Evolutionary conservation across 192 early-diverging fungal genomes (phyloP), one percentile per base, ranked within the genome.

Genomic region (Entrophospora sp.): DNA sequence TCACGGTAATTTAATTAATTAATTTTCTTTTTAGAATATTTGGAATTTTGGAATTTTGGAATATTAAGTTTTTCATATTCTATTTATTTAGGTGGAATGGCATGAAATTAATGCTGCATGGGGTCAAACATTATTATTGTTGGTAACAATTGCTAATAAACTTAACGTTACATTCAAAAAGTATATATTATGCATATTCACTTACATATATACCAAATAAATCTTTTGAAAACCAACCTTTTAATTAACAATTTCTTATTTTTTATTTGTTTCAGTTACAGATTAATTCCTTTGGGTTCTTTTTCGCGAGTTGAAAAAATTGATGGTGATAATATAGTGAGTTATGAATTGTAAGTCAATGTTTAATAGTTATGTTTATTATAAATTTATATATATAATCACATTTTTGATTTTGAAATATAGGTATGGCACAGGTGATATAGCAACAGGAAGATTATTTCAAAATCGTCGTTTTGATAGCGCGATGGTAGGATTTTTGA

Each of bases 81-180:
- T 10, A 30, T 45, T 64, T 35, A 0, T 5, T 20, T 64, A 86
- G 81, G 81, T 98, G 31, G 94, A 96, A 37, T 98, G 96, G 96
- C 79, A 74, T 24, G 96, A 98, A 76, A 94, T 98, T 59, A 98
- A 98, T 76, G 93, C 96, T 0, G 96, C 90, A 1, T 88, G 93
- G 89, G 96, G 96, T 18, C 94, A 95, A 67, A 81, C 90, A 5
- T 61, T 92, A 35, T 73, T 98, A 22, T 75, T 98, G 58, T 66
- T 98, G 22, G 88, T 94, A 71, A 92, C 91, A 0, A 81, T 96
- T 24, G 93, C 92, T 9, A 85, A 85, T 62, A 89, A 90, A 64
- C 79, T 95, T 4, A 82, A 84, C 12, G 91, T 93, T 68, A 81
- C 83, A 30, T 96, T 98, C 71, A 75, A 87, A 67, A 84, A 68